Percentiles rank a stretch among this genome's conserved stretches.
Conservation (phyloP, 495 filamentous ascomycete genomes). For the Annulohypoxylon maeteangense region DNA sequence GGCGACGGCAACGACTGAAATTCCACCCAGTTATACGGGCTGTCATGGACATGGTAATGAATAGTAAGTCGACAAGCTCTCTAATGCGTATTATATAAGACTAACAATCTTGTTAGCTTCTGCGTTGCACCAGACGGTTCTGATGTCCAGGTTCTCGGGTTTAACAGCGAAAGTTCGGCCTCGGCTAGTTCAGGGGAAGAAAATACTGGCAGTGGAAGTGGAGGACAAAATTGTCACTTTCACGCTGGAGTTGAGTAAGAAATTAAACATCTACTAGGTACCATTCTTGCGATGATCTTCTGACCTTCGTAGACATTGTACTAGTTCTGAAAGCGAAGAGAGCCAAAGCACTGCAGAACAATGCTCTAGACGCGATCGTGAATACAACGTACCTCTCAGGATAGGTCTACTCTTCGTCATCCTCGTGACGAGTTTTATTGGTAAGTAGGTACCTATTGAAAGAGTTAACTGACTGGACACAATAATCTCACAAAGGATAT, state of each 20-base stretch:
- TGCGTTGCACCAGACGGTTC: constrained; percentile 62
- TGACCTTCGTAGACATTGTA: constrained; percentile 53
- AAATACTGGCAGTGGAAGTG: constrained; percentile 13
- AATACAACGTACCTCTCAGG: constrained; percentile 67
- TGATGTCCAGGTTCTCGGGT: constrained; percentile 39
- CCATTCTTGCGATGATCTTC: not conserved
- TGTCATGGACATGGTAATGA: constrained; percentile 63
- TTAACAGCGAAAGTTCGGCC: constrained; percentile 14
- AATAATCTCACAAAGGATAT: not conserved
- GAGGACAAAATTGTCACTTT: constrained; percentile 65
- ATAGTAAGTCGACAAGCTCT: constrained; percentile 49
- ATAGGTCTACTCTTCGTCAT: constrained; percentile 71
- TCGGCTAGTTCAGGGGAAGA: constrained; percentile 39
- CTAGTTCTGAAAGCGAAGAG: constrained; percentile 46
- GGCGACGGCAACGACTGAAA: constrained; percentile 56
- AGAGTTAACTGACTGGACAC: not conserved
- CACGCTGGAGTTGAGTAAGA: constrained; percentile 73
- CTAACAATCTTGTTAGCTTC: constrained; percentile 25
- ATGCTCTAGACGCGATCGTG: constrained; percentile 58
- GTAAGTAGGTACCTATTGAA: constrained; percentile 21
- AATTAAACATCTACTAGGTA: not conserved
- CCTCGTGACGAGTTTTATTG: constrained; percentile 60
- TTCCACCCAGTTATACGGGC: constrained; percentile 60
- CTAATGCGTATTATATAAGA: not conserved
- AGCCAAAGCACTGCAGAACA: constrained; percentile 46